Evolutionary conservation across 2,329 filamentous ascomycete species (phyloP).

Genomic region (Rhynchosporium agropyri): DNA sequence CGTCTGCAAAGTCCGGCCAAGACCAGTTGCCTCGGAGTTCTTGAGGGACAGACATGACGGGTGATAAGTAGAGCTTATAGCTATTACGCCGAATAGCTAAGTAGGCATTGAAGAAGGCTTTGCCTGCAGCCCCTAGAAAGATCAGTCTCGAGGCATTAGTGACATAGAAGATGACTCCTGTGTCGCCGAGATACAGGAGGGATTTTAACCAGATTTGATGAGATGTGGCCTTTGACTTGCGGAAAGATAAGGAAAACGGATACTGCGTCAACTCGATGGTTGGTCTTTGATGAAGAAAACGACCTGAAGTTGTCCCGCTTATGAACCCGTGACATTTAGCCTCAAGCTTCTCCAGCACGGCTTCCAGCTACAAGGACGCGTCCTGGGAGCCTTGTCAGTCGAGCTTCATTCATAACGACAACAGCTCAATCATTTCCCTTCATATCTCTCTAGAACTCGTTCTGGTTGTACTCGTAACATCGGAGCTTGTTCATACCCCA

Average conservation of each 20-base stretch:
- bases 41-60: conserved; percentile 30
- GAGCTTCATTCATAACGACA: conserved; percentile 27
- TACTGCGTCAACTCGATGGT: conserved; percentile 7
- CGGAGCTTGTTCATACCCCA: conserved; percentile 6
- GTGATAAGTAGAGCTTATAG: conserved; percentile 22
- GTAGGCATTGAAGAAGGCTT: conserved; percentile 30
- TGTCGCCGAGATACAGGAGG: conserved; percentile 14
- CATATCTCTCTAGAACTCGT: conserved; percentile 17
- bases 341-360: background rate
- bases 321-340: conserved; percentile 5
- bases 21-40: conserved; percentile 31
- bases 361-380: conserved; percentile 27
- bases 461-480: conserved; percentile 12
- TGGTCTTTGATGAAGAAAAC: background rate
- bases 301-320: no score
- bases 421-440: conserved; percentile 33
- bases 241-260: conserved; percentile 28
- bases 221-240: conserved; percentile 30
- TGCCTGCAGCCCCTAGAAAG: conserved; percentile 20
- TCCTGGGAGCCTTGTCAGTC: conserved; percentile 35
- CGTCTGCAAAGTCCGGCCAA: conserved; percentile 27
- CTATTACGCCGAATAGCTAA: conserved; percentile 22
- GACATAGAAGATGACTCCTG: conserved; percentile 23
- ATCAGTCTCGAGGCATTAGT: conserved; percentile 32
- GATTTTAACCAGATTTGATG: conserved; percentile 14